Base-by-base conservation (phyloP, 2,329 filamentous ascomycete species). In the Nemania serpens region DNA sequence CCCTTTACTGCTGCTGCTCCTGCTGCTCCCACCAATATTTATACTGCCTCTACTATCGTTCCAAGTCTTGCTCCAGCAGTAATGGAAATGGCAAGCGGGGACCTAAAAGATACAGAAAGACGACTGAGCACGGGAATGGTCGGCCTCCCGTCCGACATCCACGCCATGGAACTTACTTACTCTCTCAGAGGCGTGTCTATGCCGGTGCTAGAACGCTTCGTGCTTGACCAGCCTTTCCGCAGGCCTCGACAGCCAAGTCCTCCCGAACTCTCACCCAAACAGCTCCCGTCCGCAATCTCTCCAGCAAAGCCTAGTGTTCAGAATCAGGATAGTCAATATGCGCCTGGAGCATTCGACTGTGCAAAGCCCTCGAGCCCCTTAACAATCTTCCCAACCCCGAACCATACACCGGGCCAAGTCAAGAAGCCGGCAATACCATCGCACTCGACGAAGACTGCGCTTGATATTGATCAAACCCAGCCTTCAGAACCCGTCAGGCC, bases 241-340 rank as follows among this genome's bases (percentile, higher is more conserved):
- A 66, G 66, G 11, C 50, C 65, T 41, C 67, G 71, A 48, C 65
- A 67, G 6, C 59, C 62, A 4, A 69, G 68, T 52, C 72, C 76
- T 9, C 74, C 74, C 4, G 71, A 73, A 9, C 68, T 78, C 6
- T 78, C 76, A 5, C 76, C 75, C 5, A 77, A 73, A 51, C 71
- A 75, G 41, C 61, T 74, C 11, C 73, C 74, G 17, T 66, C 66
- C 15, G 59, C 64, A 7, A 51, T 70, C 15, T 34, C 62, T 33
- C 52, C 66, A 20, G 45, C 60, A 33, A 59, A 58, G 41, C 36
- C 61, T 33, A 53, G 41, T 39, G 43, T 45, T 3, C 57, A 42
- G 17, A 2, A 12, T 45, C 43, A 34, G n/a, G n/a, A n/a, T n/a
- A n/a, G n/a, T 13, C 48, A 56, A 13, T 46, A 46, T 34, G 13